These are phyloP conservation scores for Annulohypoxylon nitens DNA, from an alignment of 495 filamentous ascomycete species.

Conservation along the genomic window DNA sequence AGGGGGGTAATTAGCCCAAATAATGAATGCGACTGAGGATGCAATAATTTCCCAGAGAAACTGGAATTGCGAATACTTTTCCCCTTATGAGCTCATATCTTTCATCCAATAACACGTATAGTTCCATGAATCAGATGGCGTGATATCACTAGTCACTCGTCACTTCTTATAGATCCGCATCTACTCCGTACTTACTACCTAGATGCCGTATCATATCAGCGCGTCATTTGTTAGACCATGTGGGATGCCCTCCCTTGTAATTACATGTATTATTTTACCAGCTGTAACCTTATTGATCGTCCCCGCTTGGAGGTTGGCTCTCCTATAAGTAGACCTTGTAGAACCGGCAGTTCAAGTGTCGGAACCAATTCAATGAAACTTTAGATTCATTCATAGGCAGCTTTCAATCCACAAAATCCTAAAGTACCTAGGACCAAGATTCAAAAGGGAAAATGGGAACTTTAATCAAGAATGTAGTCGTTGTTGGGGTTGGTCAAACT, in stretches of 20 bases:
- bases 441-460: constrained; percentile 52
- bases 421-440: background rate
- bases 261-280: background rate
- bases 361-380: background rate
- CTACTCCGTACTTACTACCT: background rate
- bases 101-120: background rate
- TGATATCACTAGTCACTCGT: background rate
- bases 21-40: no score
- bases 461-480: constrained; percentile 64
- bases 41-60: background rate
- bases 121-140: background rate
- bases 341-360: background rate
- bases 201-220: background rate
- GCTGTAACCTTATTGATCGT: background rate
- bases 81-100: background rate
- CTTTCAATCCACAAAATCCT: background rate
- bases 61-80: constrained; percentile 3
- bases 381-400: no score
- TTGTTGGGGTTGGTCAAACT: constrained; percentile 61
- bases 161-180: background rate
- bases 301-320: constrained; percentile 5
- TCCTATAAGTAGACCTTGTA: background rate
- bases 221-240: background rate
- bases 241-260: background rate
- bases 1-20: no score